Evolutionary conservation across 164 flowering plant genomes (phyloP).

Genomic region (Aristolochia fimbriata): DNA sequence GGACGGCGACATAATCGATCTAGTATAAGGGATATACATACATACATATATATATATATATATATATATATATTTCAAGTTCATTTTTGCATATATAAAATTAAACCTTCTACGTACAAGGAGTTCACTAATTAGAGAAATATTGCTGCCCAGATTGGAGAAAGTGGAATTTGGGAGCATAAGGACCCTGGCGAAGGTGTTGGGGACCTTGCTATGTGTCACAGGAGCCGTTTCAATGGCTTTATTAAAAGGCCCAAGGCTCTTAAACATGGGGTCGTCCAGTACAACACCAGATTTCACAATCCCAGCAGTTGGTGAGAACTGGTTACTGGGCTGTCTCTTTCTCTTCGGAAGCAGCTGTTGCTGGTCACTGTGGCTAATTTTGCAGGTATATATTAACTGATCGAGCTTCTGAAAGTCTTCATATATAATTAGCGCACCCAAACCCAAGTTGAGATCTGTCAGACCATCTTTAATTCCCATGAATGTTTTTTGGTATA

Average conservation of each 20-base stretch:
- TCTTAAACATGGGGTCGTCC: slow-evolving; percentile 25
- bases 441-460: no score
- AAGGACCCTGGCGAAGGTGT: slow-evolving; percentile 37
- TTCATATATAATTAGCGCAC: no score
- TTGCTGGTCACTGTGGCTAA: slow-evolving; percentile 64
- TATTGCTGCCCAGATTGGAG: slow-evolving; percentile 37
- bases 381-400: slow-evolving; percentile 41
- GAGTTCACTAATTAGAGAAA: no score
- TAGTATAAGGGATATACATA: no score
- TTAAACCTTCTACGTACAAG: no score
- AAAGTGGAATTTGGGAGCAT: slow-evolving; percentile 28
- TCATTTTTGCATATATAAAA: no score
- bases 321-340: slow-evolving; percentile 48
- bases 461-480: no score
- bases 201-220: slow-evolving; percentile 42
- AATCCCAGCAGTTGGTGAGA: slow-evolving; percentile 14
- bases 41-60: no score
- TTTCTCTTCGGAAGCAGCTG: slow-evolving; percentile 36
- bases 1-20: not conserved
- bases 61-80: no score
- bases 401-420: not conserved
- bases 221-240: slow-evolving; percentile 45
- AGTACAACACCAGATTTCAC: slow-evolving; percentile 4
- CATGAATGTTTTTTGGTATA: not conserved
- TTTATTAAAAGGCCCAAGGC: slow-evolving; percentile 44